Evolutionary conservation across 768 basidiomycete genomes (phyloP).

Genomic region (Pisolithus tinctorius): DNA sequence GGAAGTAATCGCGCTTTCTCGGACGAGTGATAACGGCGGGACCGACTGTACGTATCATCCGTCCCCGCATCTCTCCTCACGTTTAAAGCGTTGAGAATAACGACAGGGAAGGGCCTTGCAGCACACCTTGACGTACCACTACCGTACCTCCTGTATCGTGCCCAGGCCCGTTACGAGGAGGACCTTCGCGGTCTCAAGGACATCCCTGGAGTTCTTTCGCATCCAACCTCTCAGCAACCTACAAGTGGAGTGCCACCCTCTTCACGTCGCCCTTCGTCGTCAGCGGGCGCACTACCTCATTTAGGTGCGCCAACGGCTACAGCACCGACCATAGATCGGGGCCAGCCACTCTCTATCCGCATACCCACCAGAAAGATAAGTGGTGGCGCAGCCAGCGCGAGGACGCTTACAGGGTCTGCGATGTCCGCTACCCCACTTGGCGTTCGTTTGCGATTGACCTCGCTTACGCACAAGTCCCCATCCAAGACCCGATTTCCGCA

Average conservation of each 20-base stretch:
- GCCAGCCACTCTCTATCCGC: constrained; percentile 18
- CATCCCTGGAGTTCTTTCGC: constrained; percentile 51
- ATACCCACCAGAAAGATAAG: constrained; percentile 9
- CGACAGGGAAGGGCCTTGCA: constrained; percentile 76
- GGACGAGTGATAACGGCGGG: constrained; percentile 62
- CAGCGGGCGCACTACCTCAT: constrained; percentile 7
- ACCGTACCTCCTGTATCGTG: constrained; percentile 79
- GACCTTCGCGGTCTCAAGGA: constrained; percentile 75
- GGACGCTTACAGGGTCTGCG: constrained; percentile 33
- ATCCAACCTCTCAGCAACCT: constrained; percentile 33
- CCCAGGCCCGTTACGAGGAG: constrained; percentile 79
- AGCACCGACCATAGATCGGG: constrained; percentile 3
- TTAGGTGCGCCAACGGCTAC: constrained; percentile 9
- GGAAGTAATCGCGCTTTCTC: constrained; percentile 79
- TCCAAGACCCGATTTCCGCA: constrained; percentile 23
- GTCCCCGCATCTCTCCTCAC: not conserved
- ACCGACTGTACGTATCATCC: constrained; percentile 60
- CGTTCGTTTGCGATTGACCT: constrained; percentile 66
- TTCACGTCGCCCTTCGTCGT: constrained; percentile 8
- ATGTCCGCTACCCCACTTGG: constrained; percentile 49
- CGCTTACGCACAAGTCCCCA: constrained; percentile 48
- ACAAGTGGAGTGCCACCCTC: constrained; percentile 17
- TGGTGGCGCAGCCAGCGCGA: constrained; percentile 6
- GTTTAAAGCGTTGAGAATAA: not conserved
- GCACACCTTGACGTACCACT: constrained; percentile 74